A percentile compares a stretch with the other conserved stretches of the same genome.
Conservation (phyloP, 805 yeast genomes). For the Metschnikowia koreensis region DNA sequence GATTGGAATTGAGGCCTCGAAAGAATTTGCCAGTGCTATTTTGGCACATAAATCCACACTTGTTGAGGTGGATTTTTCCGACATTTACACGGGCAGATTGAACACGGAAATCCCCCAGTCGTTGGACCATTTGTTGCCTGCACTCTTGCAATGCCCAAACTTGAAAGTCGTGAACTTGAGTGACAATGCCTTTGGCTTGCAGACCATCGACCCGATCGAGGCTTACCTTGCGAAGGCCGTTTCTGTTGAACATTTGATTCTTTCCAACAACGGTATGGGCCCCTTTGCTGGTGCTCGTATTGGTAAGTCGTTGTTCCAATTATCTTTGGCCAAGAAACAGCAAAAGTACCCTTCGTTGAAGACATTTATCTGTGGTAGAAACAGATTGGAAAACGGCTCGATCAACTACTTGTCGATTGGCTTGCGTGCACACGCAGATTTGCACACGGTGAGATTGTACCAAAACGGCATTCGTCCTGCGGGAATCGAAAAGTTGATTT, state of each 20-base stretch:
- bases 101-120: slow-evolving; percentile 92
- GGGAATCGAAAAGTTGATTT: slow-evolving; percentile 75
- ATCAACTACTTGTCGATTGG: slow-evolving; percentile 82
- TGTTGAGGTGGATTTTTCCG: slow-evolving; percentile 79
- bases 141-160: slow-evolving; percentile 64
- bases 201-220: slow-evolving; percentile 89
- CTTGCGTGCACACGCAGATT: slow-evolving; percentile 70
- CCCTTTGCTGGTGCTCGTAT: slow-evolving; percentile 96
- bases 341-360: slow-evolving; percentile 54
- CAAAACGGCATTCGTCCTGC: slow-evolving; percentile 97
- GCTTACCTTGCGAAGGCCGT: slow-evolving; percentile 69
- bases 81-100: slow-evolving; percentile 90
- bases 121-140: slow-evolving; percentile 68
- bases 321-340: slow-evolving; percentile 63
- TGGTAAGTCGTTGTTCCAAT: slow-evolving; percentile 76
- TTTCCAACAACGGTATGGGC: slow-evolving; percentile 97
- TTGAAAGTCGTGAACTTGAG: slow-evolving; percentile 76
- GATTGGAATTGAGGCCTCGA: slow-evolving; percentile 86
- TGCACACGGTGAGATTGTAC: slow-evolving; percentile 74
- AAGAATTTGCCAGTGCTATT: slow-evolving; percentile 60
- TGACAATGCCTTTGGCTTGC: slow-evolving; percentile 96
- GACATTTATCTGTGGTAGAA: slow-evolving; percentile 95
- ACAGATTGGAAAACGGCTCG: slow-evolving; percentile 95
- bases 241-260: slow-evolving; percentile 78
- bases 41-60: slow-evolving; percentile 44